phyloP scores from a whole-genome alignment of 345 rosid genomes.

The Populus simonii region DNA sequence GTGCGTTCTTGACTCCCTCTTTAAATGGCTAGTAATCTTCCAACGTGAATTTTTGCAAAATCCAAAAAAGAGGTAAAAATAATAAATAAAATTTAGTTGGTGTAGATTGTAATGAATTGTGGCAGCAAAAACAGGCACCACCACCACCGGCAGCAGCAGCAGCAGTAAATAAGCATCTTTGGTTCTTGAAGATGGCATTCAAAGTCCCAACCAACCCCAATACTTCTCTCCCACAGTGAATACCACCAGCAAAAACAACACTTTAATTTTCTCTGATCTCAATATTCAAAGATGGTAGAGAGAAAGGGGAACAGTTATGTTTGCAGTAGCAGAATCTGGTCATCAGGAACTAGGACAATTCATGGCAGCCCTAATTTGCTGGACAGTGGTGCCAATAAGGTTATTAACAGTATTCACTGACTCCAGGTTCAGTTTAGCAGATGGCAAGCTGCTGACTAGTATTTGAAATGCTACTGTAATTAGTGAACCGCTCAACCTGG shows the following conservation, averaged over 20 bases:
- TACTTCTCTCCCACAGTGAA: slow-evolving; percentile 34
- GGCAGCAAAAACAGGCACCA: slow-evolving; percentile 30
- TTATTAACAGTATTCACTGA: slow-evolving; percentile 89
- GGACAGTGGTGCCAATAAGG: slow-evolving; percentile 81
- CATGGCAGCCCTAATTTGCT: slow-evolving; percentile 88
- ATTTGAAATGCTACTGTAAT: slow-evolving; percentile 93
- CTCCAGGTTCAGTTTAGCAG: slow-evolving; percentile 86
- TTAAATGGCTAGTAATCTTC: slow-evolving; percentile 13
- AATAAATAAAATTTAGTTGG: slow-evolving; percentile 27
- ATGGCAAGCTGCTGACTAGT: slow-evolving; percentile 79
- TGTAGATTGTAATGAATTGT: slow-evolving; percentile 37
- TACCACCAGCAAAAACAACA: slow-evolving; percentile 33
- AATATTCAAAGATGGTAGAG: slow-evolving; percentile 42
- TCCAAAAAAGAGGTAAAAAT: slow-evolving; percentile 17
- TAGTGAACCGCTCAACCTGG: slow-evolving; percentile 59
- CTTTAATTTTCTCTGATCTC: slow-evolving; percentile 35
- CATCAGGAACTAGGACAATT: slow-evolving; percentile 65
- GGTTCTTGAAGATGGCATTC: slow-evolving; percentile 43
- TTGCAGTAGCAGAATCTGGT: slow-evolving; percentile 30
- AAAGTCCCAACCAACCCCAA: slow-evolving; percentile 49
- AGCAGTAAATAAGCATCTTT: slow-evolving; percentile 35
- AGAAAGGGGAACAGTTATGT: slow-evolving; percentile 41
- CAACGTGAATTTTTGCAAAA: slow-evolving; percentile 17
- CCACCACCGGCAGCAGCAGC: slow-evolving; percentile 11
- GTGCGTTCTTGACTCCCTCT: slow-evolving; percentile 98